These are phyloP conservation scores for Chamaecyparis obtusa DNA, from an alignment of 75 land plant genomes.

Conservation along the genomic window DNA sequence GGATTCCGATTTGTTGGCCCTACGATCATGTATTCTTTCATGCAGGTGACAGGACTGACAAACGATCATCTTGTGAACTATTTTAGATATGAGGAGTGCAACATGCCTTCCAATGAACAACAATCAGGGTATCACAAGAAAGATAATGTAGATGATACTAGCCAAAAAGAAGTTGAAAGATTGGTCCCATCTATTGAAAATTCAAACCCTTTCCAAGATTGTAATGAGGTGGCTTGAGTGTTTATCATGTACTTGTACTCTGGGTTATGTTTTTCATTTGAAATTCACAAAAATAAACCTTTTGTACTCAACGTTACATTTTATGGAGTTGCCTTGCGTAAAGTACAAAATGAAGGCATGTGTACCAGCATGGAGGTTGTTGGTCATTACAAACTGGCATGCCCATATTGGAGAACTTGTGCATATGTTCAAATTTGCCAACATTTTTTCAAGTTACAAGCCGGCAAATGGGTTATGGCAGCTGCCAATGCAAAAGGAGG, in stretches of 20 bases:
- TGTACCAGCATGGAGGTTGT: too few species aligned
- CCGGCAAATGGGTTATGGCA: too few species aligned
- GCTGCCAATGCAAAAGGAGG: too few species aligned
- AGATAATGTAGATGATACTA: background rate
- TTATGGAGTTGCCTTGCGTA: too few species aligned
- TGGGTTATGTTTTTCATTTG: slow-evolving; percentile 7
- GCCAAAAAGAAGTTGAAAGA: background rate
- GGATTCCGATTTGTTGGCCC: slow-evolving; percentile 68
- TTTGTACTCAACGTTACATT: slow-evolving; percentile 4
- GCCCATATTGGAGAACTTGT: too few species aligned
- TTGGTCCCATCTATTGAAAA: slow-evolving; percentile 1
- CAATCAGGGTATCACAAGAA: background rate
- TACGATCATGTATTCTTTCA: slow-evolving; percentile 64
- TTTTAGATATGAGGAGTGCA: slow-evolving; percentile 41
- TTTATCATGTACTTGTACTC: background rate
- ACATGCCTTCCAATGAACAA: background rate
- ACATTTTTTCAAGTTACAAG: too few species aligned
- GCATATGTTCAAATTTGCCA: too few species aligned
- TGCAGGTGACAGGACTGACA: slow-evolving; percentile 65
- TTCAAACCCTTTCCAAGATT: slow-evolving; percentile 3
- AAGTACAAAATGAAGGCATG: too few species aligned
- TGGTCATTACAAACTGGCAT: too few species aligned
- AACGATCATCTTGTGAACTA: slow-evolving; percentile 64
- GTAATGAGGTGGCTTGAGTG: background rate
- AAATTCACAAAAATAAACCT: slow-evolving; percentile 7